phyloP scores from a whole-genome alignment of 345 rosid species.

The Lepidium aucheri region DNA sequence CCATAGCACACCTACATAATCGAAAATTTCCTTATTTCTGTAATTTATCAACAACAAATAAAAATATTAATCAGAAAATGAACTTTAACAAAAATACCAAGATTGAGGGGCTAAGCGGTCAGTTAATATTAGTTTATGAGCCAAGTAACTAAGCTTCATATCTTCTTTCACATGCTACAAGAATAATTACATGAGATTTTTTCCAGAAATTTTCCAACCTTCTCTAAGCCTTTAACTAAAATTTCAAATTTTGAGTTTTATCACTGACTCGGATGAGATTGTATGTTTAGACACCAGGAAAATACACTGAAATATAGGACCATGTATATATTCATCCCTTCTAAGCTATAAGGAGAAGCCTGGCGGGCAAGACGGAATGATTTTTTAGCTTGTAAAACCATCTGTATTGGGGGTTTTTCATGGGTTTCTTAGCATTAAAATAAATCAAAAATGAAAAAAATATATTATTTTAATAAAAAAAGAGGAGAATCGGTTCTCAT shows the following conservation, averaged over 20 bases:
- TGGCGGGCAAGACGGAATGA: slow-evolving; percentile 77
- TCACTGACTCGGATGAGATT: neutral
- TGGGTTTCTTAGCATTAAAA: too few species aligned
- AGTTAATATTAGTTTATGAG: slow-evolving; percentile 77
- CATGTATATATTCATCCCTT: slow-evolving; percentile 92
- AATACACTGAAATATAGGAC: slow-evolving; percentile 74
- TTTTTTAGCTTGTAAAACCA: slow-evolving; percentile 80
- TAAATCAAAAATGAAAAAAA: too few species aligned
- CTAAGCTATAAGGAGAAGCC: slow-evolving; percentile 80
- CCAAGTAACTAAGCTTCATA: slow-evolving; percentile 94
- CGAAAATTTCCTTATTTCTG: neutral
- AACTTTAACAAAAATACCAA: slow-evolving; percentile 42
- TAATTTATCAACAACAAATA: neutral
- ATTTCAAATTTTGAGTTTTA: neutral
- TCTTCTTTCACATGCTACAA: slow-evolving; percentile 97
- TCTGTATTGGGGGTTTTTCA: too few species aligned
- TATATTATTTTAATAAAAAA: too few species aligned
- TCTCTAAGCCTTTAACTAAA: neutral
- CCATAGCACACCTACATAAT: slow-evolving; percentile 91
- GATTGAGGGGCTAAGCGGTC: slow-evolving; percentile 98
- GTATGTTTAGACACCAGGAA: neutral
- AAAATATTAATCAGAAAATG: neutral
- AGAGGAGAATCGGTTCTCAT: too few species aligned
- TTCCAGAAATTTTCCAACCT: neutral
- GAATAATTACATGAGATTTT: neutral